Evolutionary conservation across 2,329 filamentous ascomycete genomes (phyloP).

Genomic region (Colletotrichum falcatum): DNA sequence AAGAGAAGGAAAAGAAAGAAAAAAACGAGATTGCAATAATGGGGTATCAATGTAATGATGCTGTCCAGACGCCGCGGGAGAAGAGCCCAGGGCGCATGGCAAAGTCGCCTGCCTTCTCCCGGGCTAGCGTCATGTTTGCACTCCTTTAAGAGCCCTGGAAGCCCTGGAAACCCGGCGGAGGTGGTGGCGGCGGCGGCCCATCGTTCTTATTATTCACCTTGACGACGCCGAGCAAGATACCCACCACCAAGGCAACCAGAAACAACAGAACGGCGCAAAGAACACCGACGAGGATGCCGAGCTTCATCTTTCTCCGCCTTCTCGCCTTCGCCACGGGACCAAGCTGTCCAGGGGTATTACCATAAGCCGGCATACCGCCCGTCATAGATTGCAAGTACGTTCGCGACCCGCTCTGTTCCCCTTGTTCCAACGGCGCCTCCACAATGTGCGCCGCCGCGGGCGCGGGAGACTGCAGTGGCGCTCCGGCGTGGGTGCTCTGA

Average conservation of each 20-base stretch:
- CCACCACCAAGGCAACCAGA: conserved; percentile 39
- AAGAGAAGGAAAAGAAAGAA: background rate
- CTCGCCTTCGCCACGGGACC: conserved; percentile 37
- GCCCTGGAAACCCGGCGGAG: conserved; percentile 3
- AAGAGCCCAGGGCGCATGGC: background rate
- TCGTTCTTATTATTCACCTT: conserved; percentile 27
- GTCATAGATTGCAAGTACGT: conserved; percentile 37
- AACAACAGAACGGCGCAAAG: conserved; percentile 37
- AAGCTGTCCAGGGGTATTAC: conserved; percentile 25
- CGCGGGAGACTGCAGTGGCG: conserved; percentile 17
- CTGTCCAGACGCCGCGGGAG: background rate
- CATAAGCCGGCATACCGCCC: conserved; percentile 37
- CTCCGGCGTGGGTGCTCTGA: conserved; percentile 2
- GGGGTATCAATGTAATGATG: conserved; percentile 36
- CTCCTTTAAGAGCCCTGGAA: background rate
- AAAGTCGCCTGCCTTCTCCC: background rate
- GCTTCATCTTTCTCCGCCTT: conserved; percentile 36
- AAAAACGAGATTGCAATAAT: conserved; percentile 6
- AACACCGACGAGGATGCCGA: conserved; percentile 25
- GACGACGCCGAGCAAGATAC: conserved; percentile 37
- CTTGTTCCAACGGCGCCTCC: background rate
- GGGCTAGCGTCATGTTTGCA: background rate
- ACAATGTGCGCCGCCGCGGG: conserved; percentile 24
- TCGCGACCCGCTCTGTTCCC: conserved; percentile 7
- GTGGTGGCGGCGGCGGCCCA: conserved; percentile 22